Evolutionary conservation across 208 protist genomes (phyloP).

Genomic region (Trichomonas gallinae): DNA sequence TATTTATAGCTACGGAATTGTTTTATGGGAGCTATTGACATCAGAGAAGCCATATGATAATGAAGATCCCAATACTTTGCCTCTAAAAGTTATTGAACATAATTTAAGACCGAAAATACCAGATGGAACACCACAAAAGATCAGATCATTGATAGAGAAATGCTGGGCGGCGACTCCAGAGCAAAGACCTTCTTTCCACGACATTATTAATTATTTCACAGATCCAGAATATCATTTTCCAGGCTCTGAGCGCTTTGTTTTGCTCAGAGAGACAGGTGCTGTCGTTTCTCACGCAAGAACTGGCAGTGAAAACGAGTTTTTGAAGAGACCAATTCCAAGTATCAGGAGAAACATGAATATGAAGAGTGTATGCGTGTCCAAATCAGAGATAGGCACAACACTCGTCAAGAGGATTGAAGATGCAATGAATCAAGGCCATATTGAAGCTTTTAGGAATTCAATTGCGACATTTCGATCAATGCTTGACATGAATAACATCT

Average conservation of each 20-base stretch:
- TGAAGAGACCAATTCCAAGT: not conserved
- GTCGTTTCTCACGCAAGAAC: not conserved
- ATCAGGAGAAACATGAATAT: not conserved
- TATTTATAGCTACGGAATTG: constrained; percentile 44
- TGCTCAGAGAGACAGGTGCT: not conserved
- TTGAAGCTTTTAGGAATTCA: not conserved
- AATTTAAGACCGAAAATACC: not conserved
- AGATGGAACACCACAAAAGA: not conserved
- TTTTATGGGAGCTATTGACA: constrained; percentile 46
- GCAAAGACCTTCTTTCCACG: not conserved
- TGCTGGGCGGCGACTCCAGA: not conserved
- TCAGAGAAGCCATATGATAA: constrained; percentile 25
- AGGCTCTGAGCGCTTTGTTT: not conserved
- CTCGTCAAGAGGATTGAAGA: not conserved
- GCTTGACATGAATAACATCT: not conserved
- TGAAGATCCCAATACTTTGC: not conserved
- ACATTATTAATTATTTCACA: not conserved
- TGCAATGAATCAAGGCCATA: not conserved
- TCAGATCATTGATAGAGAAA: not conserved
- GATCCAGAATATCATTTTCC: not conserved
- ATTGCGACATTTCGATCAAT: not conserved
- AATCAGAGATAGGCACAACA: not conserved
- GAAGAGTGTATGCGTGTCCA: not conserved
- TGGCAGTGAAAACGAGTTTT: not conserved
- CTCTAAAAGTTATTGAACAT: not conserved